Conservation (phyloP, 2,329 filamentous ascomycete genomes). For the Alternaria metachromatica region DNA sequence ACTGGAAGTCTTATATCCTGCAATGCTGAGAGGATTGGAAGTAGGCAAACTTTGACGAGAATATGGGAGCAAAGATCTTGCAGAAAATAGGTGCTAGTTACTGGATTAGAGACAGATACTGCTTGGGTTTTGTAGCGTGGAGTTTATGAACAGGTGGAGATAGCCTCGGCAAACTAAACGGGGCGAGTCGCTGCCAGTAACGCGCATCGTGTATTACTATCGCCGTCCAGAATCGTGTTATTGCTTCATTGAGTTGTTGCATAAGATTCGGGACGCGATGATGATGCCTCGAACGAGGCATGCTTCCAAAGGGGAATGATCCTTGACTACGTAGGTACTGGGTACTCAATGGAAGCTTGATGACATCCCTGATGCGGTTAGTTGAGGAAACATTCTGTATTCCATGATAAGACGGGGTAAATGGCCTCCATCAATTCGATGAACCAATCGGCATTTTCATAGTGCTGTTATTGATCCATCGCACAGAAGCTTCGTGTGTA, state of each 20-base stretch:
- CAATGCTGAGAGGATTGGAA: background rate
- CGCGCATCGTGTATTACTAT: background rate
- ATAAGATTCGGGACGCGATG: background rate
- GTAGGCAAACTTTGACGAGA: background rate
- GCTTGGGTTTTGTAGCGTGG: background rate
- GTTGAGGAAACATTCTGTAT: background rate
- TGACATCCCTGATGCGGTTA: background rate
- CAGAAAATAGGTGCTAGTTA: background rate
- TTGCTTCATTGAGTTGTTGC: background rate
- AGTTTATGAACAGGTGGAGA: background rate
- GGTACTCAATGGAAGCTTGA: background rate
- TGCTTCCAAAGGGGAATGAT: background rate
- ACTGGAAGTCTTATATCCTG: background rate
- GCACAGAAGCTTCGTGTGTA: background rate
- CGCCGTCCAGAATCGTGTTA: background rate
- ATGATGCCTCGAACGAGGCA: background rate
- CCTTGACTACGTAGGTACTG: background rate
- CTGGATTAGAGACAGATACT: rapidly evolving
- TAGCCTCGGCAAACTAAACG: background rate
- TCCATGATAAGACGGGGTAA: background rate
- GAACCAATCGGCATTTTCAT: background rate
- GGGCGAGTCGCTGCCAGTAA: background rate
- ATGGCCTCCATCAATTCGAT: background rate
- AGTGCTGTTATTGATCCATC: background rate
- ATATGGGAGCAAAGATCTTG: background rate